Conservation (phyloP, 345 rosid genomes). For the Pistacia atlantica region DNA sequence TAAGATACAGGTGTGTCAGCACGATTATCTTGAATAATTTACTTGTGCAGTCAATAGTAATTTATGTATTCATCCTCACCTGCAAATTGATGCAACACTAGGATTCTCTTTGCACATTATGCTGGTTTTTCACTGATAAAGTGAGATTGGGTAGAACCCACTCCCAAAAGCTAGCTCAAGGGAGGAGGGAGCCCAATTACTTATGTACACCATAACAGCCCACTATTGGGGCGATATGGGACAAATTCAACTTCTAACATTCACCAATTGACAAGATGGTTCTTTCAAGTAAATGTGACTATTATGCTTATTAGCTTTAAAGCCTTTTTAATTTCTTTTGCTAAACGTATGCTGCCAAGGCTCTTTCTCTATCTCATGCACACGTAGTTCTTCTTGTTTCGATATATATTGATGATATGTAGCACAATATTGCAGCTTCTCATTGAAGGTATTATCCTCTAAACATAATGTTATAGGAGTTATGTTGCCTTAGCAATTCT, state of each 20-base stretch:
- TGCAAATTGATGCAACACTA: background rate
- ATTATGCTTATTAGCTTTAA: background rate
- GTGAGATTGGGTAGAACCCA: too few relatives aligned
- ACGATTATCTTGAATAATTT: background rate
- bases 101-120: background rate
- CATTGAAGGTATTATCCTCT: background rate
- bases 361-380: background rate
- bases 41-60: background rate
- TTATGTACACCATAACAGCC: too few relatives aligned
- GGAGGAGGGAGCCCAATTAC: too few relatives aligned
- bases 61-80: background rate
- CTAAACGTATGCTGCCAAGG: background rate
- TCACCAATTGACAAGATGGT: background rate
- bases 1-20: slow-evolving; percentile 49
- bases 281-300: background rate
- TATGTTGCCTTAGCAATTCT: background rate
- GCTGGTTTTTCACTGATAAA: background rate
- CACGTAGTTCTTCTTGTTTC: background rate
- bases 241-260: too few relatives aligned
- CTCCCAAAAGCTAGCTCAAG: too few relatives aligned
- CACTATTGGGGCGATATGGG: too few relatives aligned
- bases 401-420: too few relatives aligned
- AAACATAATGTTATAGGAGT: background rate
- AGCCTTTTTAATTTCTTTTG: background rate
- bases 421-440: background rate